Evolutionary conservation across 768 basidiomycete species (phyloP).

Genomic region (Lactifluus piperatus): DNA sequence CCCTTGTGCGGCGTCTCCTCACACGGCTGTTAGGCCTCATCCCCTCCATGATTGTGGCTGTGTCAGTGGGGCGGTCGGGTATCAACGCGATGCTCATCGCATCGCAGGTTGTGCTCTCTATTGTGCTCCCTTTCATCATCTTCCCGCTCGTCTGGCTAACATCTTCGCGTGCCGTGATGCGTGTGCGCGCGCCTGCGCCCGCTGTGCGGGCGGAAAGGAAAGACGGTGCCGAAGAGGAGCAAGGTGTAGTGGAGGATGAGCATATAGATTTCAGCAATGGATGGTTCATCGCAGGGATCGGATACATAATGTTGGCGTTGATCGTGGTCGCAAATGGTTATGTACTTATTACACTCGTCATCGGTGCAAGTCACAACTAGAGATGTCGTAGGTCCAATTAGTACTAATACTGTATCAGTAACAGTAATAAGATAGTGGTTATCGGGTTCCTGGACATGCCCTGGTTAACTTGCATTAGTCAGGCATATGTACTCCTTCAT

Average conservation of each 20-base stretch:
- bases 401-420: too few relatives aligned
- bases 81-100: conserved; percentile 74
- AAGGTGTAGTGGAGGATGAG: conserved; percentile 23
- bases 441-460: too few relatives aligned
- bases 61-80: conserved; percentile 58
- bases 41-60: conserved; percentile 73
- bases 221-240: conserved; percentile 18
- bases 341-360: not conserved
- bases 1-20: conserved; percentile 66
- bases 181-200: conserved; percentile 27
- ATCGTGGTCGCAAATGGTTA: conserved; percentile 33
- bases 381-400: too few relatives aligned
- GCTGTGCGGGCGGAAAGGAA: not conserved
- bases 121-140: conserved; percentile 81
- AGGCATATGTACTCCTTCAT: too few relatives aligned
- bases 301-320: conserved; percentile 48
- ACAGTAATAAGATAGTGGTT: too few relatives aligned
- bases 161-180: conserved; percentile 59
- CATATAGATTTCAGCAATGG: conserved; percentile 58
- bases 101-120: conserved; percentile 75
- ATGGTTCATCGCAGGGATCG: conserved; percentile 40
- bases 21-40: conserved; percentile 78
- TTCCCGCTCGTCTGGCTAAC: conserved; percentile 75
- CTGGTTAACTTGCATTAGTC: too few relatives aligned
- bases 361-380: not conserved